A percentile compares a stretch with the other conserved stretches of the same genome.
Evolutionary conservation across 345 rosid genomes (phyloP).

Genomic region (Raphanus raphanistrum): DNA sequence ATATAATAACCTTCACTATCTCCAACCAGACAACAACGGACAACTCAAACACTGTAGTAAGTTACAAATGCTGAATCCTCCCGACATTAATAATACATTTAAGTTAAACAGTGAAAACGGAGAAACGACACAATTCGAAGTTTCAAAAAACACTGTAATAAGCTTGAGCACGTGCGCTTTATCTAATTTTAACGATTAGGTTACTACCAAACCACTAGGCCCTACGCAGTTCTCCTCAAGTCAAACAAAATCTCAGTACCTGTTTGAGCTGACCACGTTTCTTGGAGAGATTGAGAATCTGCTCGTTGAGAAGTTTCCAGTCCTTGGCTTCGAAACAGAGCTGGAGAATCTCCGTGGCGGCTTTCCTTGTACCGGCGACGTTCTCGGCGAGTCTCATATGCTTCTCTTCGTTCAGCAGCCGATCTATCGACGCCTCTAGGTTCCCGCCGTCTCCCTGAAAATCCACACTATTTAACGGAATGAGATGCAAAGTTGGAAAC

Average conservation of each 20-base stretch:
- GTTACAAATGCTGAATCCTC: neutral
- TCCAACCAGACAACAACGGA: neutral
- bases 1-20: conserved; percentile 17
- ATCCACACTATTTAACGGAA: conserved; percentile 16
- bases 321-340: conserved; percentile 90
- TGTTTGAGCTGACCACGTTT: conserved; percentile 97
- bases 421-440: conserved; percentile 69
- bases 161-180: neutral
- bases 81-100: neutral
- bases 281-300: conserved; percentile 78
- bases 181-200: neutral
- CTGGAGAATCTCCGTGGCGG: conserved; percentile 73
- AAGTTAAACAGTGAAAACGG: neutral
- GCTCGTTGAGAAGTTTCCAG: conserved; percentile 68
- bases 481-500: conserved; percentile 27
- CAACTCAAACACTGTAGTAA: neutral
- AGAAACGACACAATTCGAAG: neutral
- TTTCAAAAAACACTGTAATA: conserved; percentile 2
- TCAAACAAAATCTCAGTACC: conserved; percentile 45
- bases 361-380: conserved; percentile 82
- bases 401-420: conserved; percentile 83
- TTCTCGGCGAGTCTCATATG: conserved; percentile 87
- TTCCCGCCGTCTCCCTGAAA: conserved; percentile 58
- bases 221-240: conserved; percentile 3
- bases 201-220: conserved; percentile 15